Evolutionary conservation across 2,329 filamentous ascomycete species (phyloP).

Genomic region (Arthrinium puccinioides): DNA sequence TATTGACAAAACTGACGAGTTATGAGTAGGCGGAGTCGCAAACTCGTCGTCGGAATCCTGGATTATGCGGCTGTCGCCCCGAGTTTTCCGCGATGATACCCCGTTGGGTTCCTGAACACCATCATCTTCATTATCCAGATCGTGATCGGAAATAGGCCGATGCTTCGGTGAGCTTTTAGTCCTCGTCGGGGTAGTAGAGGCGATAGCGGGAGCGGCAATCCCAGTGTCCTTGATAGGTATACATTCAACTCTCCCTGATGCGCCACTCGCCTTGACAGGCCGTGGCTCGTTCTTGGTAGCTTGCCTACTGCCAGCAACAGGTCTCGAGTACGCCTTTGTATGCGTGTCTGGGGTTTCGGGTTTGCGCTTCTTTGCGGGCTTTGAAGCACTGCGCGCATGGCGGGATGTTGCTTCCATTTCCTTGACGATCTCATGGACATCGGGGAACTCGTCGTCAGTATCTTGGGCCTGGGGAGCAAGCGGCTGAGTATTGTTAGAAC

Average conservation of each 20-base stretch:
- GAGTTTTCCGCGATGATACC: constrained; percentile 12
- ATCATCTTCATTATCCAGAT: too few species aligned
- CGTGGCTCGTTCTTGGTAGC: not conserved
- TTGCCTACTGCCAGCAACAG: too few species aligned
- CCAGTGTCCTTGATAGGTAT: too few species aligned
- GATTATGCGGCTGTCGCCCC: constrained; percentile 32
- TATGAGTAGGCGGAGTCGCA: constrained; percentile 30
- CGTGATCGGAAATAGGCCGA: too few species aligned
- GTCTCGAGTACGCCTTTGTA: too few species aligned
- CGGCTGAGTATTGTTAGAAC: constrained; percentile 33
- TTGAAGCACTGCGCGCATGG: constrained; percentile 26
- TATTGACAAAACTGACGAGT: constrained; percentile 22
- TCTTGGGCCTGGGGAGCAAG: constrained; percentile 12
- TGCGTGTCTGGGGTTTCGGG: constrained; percentile 14
- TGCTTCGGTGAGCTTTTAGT: too few species aligned
- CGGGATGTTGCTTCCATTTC: constrained; percentile 19
- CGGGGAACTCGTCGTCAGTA: constrained; percentile 42
- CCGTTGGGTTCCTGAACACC: too few species aligned
- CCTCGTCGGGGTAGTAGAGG: too few species aligned
- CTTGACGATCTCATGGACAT: constrained; percentile 39
- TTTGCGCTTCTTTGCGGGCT: constrained; percentile 20
- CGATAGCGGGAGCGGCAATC: too few species aligned
- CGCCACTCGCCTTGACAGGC: too few species aligned
- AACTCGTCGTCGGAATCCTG: constrained; percentile 53
- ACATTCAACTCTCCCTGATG: too few species aligned